Evolutionary conservation across 805 yeast genomes (phyloP), one percentile per base, ranked within the genome.

Genomic region (Yueomyces sinensis): DNA sequence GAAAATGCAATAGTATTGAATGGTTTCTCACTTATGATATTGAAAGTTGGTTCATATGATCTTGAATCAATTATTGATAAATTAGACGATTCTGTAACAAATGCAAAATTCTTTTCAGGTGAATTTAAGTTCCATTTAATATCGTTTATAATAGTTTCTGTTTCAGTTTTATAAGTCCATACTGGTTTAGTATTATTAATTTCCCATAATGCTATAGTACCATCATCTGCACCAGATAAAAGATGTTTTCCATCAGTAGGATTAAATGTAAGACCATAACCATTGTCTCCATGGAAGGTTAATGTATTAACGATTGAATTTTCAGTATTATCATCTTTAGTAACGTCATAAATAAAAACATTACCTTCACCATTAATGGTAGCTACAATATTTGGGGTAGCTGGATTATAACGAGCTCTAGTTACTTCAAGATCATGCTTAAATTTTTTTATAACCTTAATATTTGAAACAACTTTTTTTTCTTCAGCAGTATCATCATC

Each of bases 231-330:
- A 0, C 73, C 68, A 3, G 82, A 72, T 24, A 75, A 55, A 16
- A 82, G 52, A 17, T 63, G 60, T 3, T 78, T 80, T 29, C 57
- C 43, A 3, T 56, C 52, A 14, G 52, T 47, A 0, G 68, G 60
- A 46, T 68, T 78, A 79, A 89, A 82, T 6, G 77, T 64, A 27
- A 82, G 56, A 4, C 91, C 91, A 50, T 76, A 82, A 1, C 91
- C 91, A 43, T 81, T 81, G 18, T 65, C 74, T 4, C 59, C 56
- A 47, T 80, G 87, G 29, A 72, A 76, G 9, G 59, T 48, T 32
- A 74, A 56, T 14, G 54, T 56, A 32, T 71, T 56, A 13, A 54
- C 53, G 6, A 57, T 42, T 4, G 48, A 40, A 2, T 46, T 38
- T 16, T 59, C 57, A 2, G 41, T 33, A 9, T 52, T 45, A 14